Base-by-base conservation (phyloP, 805 yeast genomes). In the Cyberlindnera meyerae region DNA sequence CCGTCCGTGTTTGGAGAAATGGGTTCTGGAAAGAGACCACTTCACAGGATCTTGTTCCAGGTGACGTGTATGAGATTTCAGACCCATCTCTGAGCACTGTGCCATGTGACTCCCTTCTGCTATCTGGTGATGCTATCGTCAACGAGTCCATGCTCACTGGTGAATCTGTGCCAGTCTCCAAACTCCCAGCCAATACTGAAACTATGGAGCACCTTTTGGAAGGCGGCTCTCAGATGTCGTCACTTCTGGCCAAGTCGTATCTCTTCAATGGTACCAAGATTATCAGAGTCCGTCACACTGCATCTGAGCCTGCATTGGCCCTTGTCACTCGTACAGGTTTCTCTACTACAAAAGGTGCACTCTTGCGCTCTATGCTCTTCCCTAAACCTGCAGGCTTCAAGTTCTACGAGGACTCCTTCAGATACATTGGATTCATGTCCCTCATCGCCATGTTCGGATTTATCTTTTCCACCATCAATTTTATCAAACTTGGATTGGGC, bases 111-210 rank as follows among this genome's bases (percentile, higher is more conserved):
- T 82, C 95, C 1, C 60, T 93, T 11, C 66, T 93, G 33, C 62
- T 90, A 14, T 76, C 88, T 24, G 98, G 99, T 34, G 97, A 89
- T 55, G 85, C 95, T 56, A 88, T 93, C 37, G 83, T 93, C n/a
- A 93, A 93, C 58, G 99, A 93, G 57, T 84, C 97, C 6, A 93
- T 93, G 96, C 70, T 93, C 15, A 93, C 99, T 0, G 99, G 99
- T 27, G 99, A 93, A 58, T 87, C 96, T 35, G 97, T 93, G 1
- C 98, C 99, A 0, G 96, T 93, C 3, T 76, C 96, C 0, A 93
- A 93, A 57, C 44, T 68, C 9, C 72, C 84, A 2, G 86, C 93
- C 2, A 62, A 70, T 1, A 69, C 72, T 12, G 88, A 79, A 8
- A 68, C 79, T 0, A 72, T 87, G 27, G 61, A 61, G n/a, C 65